A percentile compares a stretch with the other conserved stretches of the same genome.
Evolutionary conservation across 352 stramenopile species (phyloP).

Genomic region (Phytophthora palmivora): DNA sequence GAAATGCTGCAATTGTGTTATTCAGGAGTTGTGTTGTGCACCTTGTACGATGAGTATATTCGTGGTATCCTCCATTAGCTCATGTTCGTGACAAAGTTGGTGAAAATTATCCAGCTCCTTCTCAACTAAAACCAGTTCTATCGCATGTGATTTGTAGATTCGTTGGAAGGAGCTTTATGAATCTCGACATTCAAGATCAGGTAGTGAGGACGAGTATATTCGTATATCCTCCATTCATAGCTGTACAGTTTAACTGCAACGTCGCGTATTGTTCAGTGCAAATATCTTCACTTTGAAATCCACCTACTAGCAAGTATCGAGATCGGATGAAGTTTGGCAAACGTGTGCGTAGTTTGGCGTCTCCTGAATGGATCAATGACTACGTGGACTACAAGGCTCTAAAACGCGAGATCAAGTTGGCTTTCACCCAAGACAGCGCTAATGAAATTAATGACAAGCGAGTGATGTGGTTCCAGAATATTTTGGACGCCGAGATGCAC

Average conservation of each 20-base stretch:
- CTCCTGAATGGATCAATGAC: slow-evolving; percentile 60
- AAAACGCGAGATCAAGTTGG: slow-evolving; percentile 68
- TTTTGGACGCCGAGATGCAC: slow-evolving; percentile 57
- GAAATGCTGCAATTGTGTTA: too few species aligned
- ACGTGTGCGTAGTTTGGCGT: slow-evolving; percentile 72
- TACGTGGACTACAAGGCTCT: slow-evolving; percentile 89
- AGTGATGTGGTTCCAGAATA: slow-evolving; percentile 32
- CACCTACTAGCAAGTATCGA: neutral
- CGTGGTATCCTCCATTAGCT: too few species aligned
- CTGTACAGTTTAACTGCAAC: slow-evolving; percentile 6
- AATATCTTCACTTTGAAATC: slow-evolving; percentile 26
- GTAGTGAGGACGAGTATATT: too few species aligned
- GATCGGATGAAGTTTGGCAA: slow-evolving; percentile 85
- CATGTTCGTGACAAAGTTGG: too few species aligned
- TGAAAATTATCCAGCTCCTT: too few species aligned
- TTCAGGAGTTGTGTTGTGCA: too few species aligned
- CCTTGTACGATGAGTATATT: too few species aligned
- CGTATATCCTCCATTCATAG: neutral
- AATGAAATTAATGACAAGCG: neutral
- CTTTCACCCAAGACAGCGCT: slow-evolving; percentile 18
- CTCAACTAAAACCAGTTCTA: too few species aligned
- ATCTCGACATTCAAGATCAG: too few species aligned
- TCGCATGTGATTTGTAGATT: too few species aligned
- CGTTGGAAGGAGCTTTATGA: too few species aligned
- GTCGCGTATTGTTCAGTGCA: neutral